phyloP scores from a whole-genome alignment of 352 stramenopile genomes.

The Pythium guiyangense region DNA sequence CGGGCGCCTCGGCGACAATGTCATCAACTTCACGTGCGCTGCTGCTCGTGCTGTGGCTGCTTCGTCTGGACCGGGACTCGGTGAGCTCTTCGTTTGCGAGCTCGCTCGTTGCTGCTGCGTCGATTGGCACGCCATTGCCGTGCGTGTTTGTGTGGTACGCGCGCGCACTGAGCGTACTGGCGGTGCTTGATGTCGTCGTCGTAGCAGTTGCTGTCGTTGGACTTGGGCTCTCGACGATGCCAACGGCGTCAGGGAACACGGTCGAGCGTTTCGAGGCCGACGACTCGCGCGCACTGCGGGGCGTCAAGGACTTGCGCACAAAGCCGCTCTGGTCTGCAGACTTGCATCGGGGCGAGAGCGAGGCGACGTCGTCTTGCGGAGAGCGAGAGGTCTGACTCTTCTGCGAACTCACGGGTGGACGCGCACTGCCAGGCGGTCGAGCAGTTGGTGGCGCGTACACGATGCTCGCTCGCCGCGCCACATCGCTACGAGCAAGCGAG shows the following conservation, averaged over 20 bases:
- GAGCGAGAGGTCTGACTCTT: no score
- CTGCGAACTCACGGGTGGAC: no score
- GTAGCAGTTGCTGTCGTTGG: no score
- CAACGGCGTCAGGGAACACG: no score
- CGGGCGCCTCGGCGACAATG: not conserved
- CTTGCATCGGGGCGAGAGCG: no score
- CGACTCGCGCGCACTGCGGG: not conserved
- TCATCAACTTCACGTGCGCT: not conserved
- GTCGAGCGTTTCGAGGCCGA: no score
- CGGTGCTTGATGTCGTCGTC: not conserved
- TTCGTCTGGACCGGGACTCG: not conserved
- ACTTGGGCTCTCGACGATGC: no score
- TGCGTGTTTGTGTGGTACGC: not conserved
- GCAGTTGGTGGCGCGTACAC: no score
- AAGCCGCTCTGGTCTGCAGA: conserved; percentile 9
- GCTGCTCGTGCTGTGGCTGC: not conserved
- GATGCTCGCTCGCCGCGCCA: no score
- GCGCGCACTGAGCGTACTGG: not conserved
- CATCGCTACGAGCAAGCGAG: no score
- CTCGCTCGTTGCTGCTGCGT: not conserved
- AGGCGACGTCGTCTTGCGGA: not conserved
- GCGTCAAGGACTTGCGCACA: conserved; percentile 8
- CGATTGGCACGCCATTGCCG: not conserved
- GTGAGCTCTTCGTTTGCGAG: not conserved
- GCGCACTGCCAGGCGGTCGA: no score